Percentiles rank a stretch among this genome's conserved stretches.
phyloP scores from a whole-genome alignment of 768 basidiomycete species.

The Tylopilus balloui region DNA sequence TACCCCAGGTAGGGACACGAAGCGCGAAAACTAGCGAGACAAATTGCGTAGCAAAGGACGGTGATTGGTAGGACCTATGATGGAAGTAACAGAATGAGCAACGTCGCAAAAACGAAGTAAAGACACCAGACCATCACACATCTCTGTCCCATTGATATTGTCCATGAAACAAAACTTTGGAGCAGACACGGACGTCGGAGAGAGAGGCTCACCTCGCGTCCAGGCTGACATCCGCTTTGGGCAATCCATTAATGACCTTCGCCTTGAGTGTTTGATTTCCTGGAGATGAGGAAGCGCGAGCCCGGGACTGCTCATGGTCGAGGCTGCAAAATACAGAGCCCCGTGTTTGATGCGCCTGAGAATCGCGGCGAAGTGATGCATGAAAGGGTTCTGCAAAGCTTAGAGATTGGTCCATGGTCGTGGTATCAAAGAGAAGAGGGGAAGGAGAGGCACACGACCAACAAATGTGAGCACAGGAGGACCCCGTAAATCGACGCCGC shows the following conservation, averaged over 20 bases:
- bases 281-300: slow-evolving; percentile 33
- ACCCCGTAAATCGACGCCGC: not conserved
- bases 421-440: slow-evolving; percentile 2
- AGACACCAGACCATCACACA: slow-evolving; percentile 35
- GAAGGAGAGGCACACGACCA: slow-evolving; percentile 23
- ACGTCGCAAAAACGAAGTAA: slow-evolving; percentile 13
- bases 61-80: slow-evolving; percentile 60
- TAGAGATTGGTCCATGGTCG: slow-evolving; percentile 13
- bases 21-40: slow-evolving; percentile 53
- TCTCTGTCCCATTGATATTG: slow-evolving; percentile 31
- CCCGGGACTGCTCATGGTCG: slow-evolving; percentile 14
- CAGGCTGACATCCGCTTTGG: slow-evolving; percentile 50
- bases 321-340: slow-evolving; percentile 7
- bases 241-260: slow-evolving; percentile 55
- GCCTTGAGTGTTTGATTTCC: slow-evolving; percentile 38
- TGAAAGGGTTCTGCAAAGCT: slow-evolving; percentile 13
- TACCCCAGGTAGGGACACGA: slow-evolving; percentile 56
- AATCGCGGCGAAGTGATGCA: not conserved
- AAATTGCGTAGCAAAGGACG: slow-evolving; percentile 50
- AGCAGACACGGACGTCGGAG: slow-evolving; percentile 14
- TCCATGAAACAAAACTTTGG: slow-evolving; percentile 29
- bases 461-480: not conserved
- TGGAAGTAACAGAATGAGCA: slow-evolving; percentile 18
- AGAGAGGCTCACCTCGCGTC: slow-evolving; percentile 63
- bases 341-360: slow-evolving; percentile 4